These are phyloP conservation scores for Fonsecaea pedrosoi DNA, from an alignment of 2,329 filamentous ascomycete genomes.

Conservation along the genomic window DNA sequence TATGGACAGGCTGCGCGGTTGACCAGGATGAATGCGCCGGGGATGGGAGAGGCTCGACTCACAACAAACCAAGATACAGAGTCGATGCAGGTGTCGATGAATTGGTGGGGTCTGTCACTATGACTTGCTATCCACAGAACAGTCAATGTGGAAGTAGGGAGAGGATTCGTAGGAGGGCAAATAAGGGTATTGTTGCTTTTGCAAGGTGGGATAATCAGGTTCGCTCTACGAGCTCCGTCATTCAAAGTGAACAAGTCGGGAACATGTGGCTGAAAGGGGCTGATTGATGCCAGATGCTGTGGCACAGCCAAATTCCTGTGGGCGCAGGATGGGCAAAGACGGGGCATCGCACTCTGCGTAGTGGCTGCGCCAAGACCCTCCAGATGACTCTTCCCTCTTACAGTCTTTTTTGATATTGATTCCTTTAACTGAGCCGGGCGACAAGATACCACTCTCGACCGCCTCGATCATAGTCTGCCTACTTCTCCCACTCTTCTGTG, in stretches of 20 bases:
- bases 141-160: background rate
- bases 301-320: constrained; percentile 7
- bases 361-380: constrained; percentile 9
- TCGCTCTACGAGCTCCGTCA: constrained; percentile 28
- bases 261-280: constrained; percentile 16
- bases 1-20: constrained; percentile 22
- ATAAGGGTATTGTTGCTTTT: constrained; percentile 19
- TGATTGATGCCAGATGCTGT: constrained; percentile 10
- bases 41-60: constrained; percentile 18
- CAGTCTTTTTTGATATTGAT: constrained; percentile 6
- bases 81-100: constrained; percentile 6
- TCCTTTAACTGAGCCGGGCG: background rate
- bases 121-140: background rate
- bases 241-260: constrained; percentile 17
- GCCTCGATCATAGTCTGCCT: background rate
- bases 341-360: background rate
- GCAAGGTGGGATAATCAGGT: constrained; percentile 30
- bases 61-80: constrained; percentile 17
- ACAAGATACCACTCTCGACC: background rate
- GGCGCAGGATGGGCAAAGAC: background rate
- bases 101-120: constrained; percentile 3
- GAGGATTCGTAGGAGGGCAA: constrained; percentile 5
- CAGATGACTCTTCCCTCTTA: constrained; percentile 7
- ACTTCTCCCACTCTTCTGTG: background rate
- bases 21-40: constrained; percentile 2